Evolutionary conservation across 768 basidiomycete genomes (phyloP), one percentile per base, ranked within the genome.

Genomic region (Sarcodon aspratus): DNA sequence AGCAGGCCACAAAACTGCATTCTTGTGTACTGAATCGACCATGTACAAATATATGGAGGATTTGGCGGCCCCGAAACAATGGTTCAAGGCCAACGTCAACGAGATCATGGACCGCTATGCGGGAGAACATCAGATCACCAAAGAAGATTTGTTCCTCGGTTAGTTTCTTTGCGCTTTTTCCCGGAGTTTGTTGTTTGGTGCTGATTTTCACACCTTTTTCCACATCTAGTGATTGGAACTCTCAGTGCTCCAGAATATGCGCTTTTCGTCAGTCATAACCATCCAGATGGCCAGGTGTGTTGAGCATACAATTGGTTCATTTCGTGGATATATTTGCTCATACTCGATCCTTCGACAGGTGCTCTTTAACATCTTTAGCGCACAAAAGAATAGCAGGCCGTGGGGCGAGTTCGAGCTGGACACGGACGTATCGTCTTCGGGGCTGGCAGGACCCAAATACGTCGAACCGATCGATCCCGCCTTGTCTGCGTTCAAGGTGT

Each of bases 371-470:
- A 80, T 86, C 10, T 81, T 77, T 57, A 65, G 75, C 3, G 52
- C 63, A 10, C 65, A 74, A 3, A 70, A 64, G 49, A 57, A 58
- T 32, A 79, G 80, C 3, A 72, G 78, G 40, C 74, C 79, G 1
- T 92, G 88, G 88, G 88, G 88, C 7, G 71, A 72, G 12, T 88
- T 86, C 60, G 76, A 78, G 3, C 76, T 45, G 74, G 82, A 59
- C 4, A 72, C 69, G 0, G 69, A 75, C 32, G 18, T 53, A 11
- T 56, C 69, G 8, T 58, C 67, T 9, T 62, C 62, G 3, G 70
- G 68, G 17, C 54, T 61, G 35, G 62, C 63, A 11, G 78, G 79
- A 4, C 76, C 75, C 0, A 64, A 61, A 1, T 79, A 78, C 53
- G 72, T 78, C 46, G 67, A 68, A 11, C 57, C 59, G 36, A 50